Evolutionary conservation across 2,329 filamentous ascomycete species (phyloP).

Genomic region (Arthrobotrys entomopaga): DNA sequence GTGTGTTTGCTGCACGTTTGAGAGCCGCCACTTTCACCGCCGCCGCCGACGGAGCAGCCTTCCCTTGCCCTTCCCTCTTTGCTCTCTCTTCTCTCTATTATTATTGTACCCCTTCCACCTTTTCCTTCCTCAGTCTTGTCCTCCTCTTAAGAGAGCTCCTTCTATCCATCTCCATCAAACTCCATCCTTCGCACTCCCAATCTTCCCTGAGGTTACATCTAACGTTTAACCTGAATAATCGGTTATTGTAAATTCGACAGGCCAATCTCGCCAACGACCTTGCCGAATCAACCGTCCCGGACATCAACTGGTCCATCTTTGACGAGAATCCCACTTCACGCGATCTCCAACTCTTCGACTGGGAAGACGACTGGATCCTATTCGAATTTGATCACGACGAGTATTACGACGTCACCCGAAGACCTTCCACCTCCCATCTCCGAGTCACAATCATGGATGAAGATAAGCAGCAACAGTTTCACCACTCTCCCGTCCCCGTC

Average conservation of each 20-base stretch:
- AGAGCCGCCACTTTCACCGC: no score
- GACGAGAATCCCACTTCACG: slow-evolving; percentile 54
- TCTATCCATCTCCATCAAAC: not conserved
- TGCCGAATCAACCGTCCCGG: slow-evolving; percentile 51
- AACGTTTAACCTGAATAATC: not conserved
- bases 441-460: slow-evolving; percentile 38
- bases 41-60: no score
- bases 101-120: not conserved
- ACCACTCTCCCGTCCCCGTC: slow-evolving; percentile 46
- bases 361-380: slow-evolving; percentile 53
- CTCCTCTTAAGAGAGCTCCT: not conserved
- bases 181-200: no score
- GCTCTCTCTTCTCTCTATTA: no score
- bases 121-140: slow-evolving; percentile 1
- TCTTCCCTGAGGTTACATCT: not conserved
- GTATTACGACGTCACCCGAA: slow-evolving; percentile 42
- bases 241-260: slow-evolving; percentile 4
- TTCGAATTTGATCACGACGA: slow-evolving; percentile 55
- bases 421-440: not conserved
- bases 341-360: slow-evolving; percentile 51
- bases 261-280: slow-evolving; percentile 51
- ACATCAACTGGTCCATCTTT: slow-evolving; percentile 55
- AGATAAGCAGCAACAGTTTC: slow-evolving; percentile 47
- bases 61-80: no score
- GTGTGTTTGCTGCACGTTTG: not conserved